Percentiles rank a stretch among this genome's conserved stretches.
phyloP scores from a whole-genome alignment of 148 eudicot species.

The Cornus florida region DNA sequence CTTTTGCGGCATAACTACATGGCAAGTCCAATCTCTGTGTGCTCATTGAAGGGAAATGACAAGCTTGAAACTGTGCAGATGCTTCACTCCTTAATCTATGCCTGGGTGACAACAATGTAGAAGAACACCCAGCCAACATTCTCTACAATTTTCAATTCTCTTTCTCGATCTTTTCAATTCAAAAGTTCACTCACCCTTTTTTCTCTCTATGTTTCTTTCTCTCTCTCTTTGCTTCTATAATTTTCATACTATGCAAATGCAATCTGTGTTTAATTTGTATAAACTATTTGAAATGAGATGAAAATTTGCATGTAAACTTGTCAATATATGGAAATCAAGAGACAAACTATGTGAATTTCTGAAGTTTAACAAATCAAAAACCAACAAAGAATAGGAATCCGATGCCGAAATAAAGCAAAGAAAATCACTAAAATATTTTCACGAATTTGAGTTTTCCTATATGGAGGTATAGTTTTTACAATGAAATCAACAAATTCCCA shows the following conservation, averaged over 20 bases:
- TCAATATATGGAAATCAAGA: constrained; percentile 32
- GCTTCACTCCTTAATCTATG: constrained; percentile 79
- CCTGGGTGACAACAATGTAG: constrained; percentile 86
- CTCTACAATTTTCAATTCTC: constrained; percentile 40
- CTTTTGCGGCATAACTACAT: constrained; percentile 63
- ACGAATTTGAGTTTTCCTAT: constrained; percentile 18
- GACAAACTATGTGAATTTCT: constrained; percentile 51
- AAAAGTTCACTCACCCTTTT: constrained; percentile 12
- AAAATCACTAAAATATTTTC: constrained; percentile 19
- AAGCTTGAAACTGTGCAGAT: constrained; percentile 72
- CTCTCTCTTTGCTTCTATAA: not conserved
- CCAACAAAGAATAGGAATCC: constrained; percentile 54
- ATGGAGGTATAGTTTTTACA: constrained; percentile 32
- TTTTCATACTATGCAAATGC: not conserved
- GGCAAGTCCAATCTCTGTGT: constrained; percentile 91
- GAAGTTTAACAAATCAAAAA: constrained; percentile 28
- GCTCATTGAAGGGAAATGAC: constrained; percentile 90
- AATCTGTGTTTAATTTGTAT: constrained; percentile 8
- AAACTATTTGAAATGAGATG: not conserved
- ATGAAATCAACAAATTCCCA: constrained; percentile 33
- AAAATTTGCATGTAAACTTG: constrained; percentile 17
- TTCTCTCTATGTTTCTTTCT: constrained; percentile 17
- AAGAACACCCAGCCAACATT: constrained; percentile 98
- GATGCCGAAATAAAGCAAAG: constrained; percentile 37
- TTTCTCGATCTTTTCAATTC: constrained; percentile 3